Evolutionary conservation across 305 asterid genomes (phyloP), one percentile per base, ranked within the genome.

Genomic region (Plantago coronopus): DNA sequence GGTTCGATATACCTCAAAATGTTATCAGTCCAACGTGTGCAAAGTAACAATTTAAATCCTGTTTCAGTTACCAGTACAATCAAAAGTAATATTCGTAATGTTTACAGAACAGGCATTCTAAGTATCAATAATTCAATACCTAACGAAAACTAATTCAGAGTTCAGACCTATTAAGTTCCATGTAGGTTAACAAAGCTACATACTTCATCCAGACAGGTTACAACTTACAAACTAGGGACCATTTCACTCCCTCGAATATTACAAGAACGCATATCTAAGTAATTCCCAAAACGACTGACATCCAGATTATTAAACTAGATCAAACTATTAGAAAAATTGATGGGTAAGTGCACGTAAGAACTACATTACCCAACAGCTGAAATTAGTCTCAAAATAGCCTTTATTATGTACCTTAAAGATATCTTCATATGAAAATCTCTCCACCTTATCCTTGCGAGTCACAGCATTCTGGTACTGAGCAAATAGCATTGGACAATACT

Each of bases 391-490:
- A 21, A 5, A 67, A 66, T 43, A 54, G n/a, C 37, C 2, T 57
- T 46, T 8, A 29, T 38, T 1, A 38, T 7, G 50, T 69, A 89
- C 97, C 94, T 78, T 86, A 56, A 68, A 66, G 74, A 93, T 76
- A 73, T 85, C 94, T 49, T 60, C 60, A 17, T 78, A 83, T 5
- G 83, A 72, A 78, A 79, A 85, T 0, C 85, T 22, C 66, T 78
- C 76, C 54, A 75, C 96, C 79, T 46, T 71, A 75, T 93, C 99
- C 76, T 72, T 79, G 57, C 97, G 95, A n/a, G 97, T 93, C 44
- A 85, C 95, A 49, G 84, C 97, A 62, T 72, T 74, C 87, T 93
- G 99, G 79, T 83, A 83, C 69, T 89, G 99, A 55, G 95, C 94
- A 73, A 78, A 69, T 67, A 89, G 79, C 85, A 93, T 83, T 7